Conservation (phyloP, 495 filamentous ascomycete genomes). For the Penicillium herquei region DNA sequence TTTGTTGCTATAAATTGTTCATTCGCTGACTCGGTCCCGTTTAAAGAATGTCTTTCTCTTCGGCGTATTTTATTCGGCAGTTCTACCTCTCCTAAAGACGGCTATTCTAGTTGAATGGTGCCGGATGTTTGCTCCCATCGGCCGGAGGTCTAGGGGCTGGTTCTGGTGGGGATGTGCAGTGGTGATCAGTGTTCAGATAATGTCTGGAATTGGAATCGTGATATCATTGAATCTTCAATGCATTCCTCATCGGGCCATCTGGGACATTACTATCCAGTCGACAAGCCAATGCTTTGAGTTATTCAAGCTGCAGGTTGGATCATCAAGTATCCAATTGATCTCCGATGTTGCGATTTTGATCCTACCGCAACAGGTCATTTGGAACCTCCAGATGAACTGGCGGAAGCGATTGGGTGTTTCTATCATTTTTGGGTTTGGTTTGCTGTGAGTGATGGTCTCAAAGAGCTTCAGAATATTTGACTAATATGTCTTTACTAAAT, state of each 20-base stretch:
- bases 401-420: constrained; percentile 42
- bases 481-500: neutral
- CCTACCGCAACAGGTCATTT: constrained; percentile 37
- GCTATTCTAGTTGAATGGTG: constrained; percentile 25
- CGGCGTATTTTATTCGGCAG: constrained; percentile 11
- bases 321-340: constrained; percentile 35
- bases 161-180: constrained; percentile 23
- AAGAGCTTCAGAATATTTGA: neutral
- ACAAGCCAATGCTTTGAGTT: constrained; percentile 20
- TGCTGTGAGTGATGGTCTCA: constrained; percentile 27
- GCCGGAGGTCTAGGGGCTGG: constrained; percentile 5
- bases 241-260: constrained; percentile 19
- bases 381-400: constrained; percentile 33
- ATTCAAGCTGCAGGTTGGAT: constrained; percentile 22
- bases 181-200: constrained; percentile 16
- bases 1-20: too few relatives aligned
- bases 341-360: constrained; percentile 40
- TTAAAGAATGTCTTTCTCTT: neutral
- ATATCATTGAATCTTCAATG: constrained; percentile 21
- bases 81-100: constrained; percentile 19
- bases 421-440: constrained; percentile 40
- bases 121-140: constrained; percentile 18
- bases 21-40: too few relatives aligned
- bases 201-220: constrained; percentile 17
- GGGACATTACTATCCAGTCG: constrained; percentile 18